Evolutionary conservation across 2,329 filamentous ascomycete genomes (phyloP), one percentile per base, ranked within the genome.

Genomic region (Penicillium freii): DNA sequence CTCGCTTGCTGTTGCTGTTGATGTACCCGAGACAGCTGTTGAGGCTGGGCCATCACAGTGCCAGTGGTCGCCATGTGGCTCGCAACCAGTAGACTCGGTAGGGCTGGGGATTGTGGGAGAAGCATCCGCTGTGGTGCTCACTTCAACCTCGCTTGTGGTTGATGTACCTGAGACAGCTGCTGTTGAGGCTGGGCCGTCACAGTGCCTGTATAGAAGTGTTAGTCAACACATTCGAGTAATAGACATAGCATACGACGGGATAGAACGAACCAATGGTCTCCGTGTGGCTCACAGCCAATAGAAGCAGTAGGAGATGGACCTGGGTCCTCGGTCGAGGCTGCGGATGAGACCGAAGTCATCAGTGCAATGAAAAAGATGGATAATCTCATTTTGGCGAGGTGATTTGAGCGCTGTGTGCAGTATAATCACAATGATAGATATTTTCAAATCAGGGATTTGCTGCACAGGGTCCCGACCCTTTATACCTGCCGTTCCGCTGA

Each of bases 261-360:
- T 23, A 21, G n/a, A 38, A 42, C 58, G 45, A 57, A 66, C 66
- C 68, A 71, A 52, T 71, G 68, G 29, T 70, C 67, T 6, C 67
- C 67, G 33, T 69, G 63, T 3, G 68, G 60, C 23, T 68, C 59
- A 44, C 67, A 66, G 38, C 68, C 65, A 15, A 63, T 34, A 7
- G 66, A 73, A 17, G 63, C 69, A 6, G 69, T 72, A n/a, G 70
- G 70, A 21, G 67, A 71, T 27, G 69, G 69, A 17, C 66, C 68
- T 0, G 66, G 67, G n/a, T 66, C 61, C 31, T 67, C 51, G 11
- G 52, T 54, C 13, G 61, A 50, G n/a, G 61, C 40, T 23, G 57
- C 53, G 9, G 57, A 51, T 19, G 64, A 59, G 17, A 63, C 59
- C 46, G 68, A 51, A 27, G 62, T 63, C 8, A 62, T 34, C n/a